Conservation (phyloP, 1,284 basidiomycete genomes). For the Trametes sp. region DNA sequence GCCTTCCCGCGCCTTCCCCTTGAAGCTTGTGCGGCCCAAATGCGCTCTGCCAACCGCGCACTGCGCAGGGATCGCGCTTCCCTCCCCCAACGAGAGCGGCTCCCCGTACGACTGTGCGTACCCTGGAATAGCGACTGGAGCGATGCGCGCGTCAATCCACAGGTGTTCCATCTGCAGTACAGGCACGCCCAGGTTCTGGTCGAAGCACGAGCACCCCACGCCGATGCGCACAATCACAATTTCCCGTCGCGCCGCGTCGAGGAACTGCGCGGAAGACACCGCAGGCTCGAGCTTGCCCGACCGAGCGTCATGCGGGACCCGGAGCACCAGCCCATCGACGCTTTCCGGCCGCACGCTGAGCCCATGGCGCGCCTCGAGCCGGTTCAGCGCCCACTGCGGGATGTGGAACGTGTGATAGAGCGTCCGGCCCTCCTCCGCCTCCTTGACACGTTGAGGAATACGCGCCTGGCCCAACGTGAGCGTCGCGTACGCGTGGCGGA, state of each 20-base stretch:
- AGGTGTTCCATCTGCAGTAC: too few relatives aligned
- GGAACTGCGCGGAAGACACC: constrained; percentile 1
- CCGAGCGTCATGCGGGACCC: not conserved
- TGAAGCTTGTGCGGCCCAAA: not conserved
- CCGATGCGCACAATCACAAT: constrained; percentile 4
- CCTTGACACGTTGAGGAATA: not conserved
- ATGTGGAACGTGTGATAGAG: constrained; percentile 4
- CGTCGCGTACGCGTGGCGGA: constrained; percentile 9
- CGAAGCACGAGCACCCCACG: constrained; percentile 5
- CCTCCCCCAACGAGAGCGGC: not conserved
- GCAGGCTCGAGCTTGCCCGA: constrained; percentile 6
- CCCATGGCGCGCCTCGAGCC: not conserved
- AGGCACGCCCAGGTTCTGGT: too few relatives aligned
- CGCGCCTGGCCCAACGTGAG: not conserved
- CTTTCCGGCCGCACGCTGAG: not conserved
- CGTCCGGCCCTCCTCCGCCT: not conserved
- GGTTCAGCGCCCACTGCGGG: constrained; percentile 7
- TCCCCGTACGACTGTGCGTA: not conserved
- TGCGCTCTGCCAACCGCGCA: not conserved
- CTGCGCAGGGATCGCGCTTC: not conserved
- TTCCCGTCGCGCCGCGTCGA: constrained; percentile 4
- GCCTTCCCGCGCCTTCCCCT: too few relatives aligned
- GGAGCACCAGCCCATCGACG: constrained; percentile 1
- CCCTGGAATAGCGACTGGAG: not conserved
- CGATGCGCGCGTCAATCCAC: constrained; percentile 5